phyloP scores from a whole-genome alignment of 768 basidiomycete species.

The Kwoniella sp. region DNA sequence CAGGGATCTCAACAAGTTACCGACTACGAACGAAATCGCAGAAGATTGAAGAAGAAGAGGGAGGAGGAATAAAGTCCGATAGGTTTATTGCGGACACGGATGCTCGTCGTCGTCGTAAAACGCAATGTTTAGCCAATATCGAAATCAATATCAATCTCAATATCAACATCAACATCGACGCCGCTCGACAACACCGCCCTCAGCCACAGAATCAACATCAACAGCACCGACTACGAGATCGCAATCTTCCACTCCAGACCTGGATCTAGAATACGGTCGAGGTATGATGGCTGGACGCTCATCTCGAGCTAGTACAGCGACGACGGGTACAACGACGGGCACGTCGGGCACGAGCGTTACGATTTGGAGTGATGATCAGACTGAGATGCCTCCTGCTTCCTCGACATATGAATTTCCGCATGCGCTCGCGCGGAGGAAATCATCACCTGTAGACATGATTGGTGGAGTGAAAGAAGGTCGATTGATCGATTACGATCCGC shows the following conservation, averaged over 20 bases:
- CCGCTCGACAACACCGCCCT: no score
- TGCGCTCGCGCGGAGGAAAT: no score
- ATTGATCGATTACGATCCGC: conserved; percentile 22
- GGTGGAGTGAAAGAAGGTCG: conserved; percentile 14
- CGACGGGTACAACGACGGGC: not conserved
- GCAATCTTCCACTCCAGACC: not conserved
- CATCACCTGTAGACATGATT: no score
- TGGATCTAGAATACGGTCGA: not conserved
- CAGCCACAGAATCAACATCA: not conserved
- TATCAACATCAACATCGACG: not conserved
- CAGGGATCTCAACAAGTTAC: no score
- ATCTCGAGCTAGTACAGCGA: not conserved
- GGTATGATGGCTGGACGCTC: not conserved
- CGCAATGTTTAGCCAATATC: not conserved
- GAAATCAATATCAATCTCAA: not conserved
- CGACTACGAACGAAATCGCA: no score
- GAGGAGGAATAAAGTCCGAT: no score
- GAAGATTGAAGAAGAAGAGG: no score
- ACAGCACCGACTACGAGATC: not conserved
- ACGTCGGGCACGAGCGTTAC: not conserved
- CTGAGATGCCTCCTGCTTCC: conserved; percentile 1
- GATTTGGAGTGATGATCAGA: conserved; percentile 1
- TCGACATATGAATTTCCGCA: no score
- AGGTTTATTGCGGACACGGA: no score
- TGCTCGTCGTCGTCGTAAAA: not conserved